These are phyloP conservation scores for Knoxdaviesia capensis DNA, from an alignment of 2,329 filamentous ascomycete genomes.

Conservation along the genomic window DNA sequence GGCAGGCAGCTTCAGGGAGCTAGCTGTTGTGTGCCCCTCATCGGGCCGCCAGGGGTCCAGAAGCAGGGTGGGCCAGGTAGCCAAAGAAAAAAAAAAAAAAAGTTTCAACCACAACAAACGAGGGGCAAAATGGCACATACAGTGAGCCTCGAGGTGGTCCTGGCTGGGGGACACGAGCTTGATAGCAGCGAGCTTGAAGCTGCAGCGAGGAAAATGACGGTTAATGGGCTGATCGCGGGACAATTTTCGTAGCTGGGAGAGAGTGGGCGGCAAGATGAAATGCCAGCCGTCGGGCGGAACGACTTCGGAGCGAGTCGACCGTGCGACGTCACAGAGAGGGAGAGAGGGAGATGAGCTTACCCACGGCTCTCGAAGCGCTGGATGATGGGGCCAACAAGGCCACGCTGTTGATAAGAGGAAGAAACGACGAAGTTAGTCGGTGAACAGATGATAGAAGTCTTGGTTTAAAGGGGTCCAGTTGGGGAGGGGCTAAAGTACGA, in stretches of 20 bases:
- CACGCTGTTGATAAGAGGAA: conserved; percentile 41
- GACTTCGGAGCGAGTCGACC: no score
- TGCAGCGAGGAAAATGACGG: conserved; percentile 13
- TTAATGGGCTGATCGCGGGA: neutral
- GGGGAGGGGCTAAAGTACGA: conserved; percentile 13
- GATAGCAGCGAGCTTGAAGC: conserved; percentile 96
- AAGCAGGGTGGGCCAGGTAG: no score
- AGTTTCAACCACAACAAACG: no score
- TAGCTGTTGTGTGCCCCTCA: no score
- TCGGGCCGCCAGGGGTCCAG: no score
- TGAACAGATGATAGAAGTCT: neutral
- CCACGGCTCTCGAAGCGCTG: conserved; percentile 93
- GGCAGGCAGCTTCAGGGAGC: no score
- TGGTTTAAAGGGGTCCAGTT: neutral
- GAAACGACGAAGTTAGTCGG: neutral
- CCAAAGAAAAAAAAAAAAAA: no score
- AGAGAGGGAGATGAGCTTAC: conserved; percentile 24
- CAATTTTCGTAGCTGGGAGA: neutral
- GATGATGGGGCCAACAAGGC: conserved; percentile 95
- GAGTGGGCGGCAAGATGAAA: no score
- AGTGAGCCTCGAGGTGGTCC: conserved; percentile 97
- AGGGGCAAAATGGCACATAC: conserved; percentile 19
- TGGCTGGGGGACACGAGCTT: conserved; percentile 80
- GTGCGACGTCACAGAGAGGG: neutral
- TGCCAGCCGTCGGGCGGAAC: no score